Base-by-base conservation (phyloP, 805 yeast genomes). In the Starmerella bacillaris region DNA sequence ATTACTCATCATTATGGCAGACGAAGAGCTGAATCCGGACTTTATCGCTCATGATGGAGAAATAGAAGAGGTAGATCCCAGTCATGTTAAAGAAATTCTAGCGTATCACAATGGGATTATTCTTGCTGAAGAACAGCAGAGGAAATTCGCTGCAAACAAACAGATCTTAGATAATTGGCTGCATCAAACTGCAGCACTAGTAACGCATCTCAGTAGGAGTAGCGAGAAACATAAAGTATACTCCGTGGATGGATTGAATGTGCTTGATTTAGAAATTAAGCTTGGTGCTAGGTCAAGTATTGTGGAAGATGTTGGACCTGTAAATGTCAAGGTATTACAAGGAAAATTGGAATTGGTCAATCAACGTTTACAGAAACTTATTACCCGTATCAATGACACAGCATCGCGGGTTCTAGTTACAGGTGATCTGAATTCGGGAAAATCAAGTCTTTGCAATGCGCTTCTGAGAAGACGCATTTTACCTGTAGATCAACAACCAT, bases 401-500 rank as follows among this genome's bases (percentile, higher is more conserved):
- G 68, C 86, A 0, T 84, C 96, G 2, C 86, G 86, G 48, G 95
- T 89, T 1, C 73, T 89, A 41, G 84, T 89, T 26, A 92, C 98
- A 2, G 99, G 99, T 34, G 99, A 89, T 54, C 66, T 89, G 45
- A 89, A 89, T 52, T 78, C 98, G 0, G 99, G 99, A 3, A 89
- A 89, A 51, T 82, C 95, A 1, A 78, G 94, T 1, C 82, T 89
- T 48, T 89, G 98, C 56, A 89, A 89, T 51, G 86, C 94, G 1
- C 60, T 89, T 27, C 58, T 89, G 39, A 64, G 84, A 45, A 66
- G 89, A 34, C 68, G 71, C 33, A 57, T 89, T 3, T 58, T 89
- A 32, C 98, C 99, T 0, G 93, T 78, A 50, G 99, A 89, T 56
- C 98, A 89, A 51, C 93, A 89, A 52, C 99, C 99, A 2, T 83